These are phyloP conservation scores for Aspergillus sclerotialis DNA, from an alignment of 2,329 filamentous ascomycete genomes.

Conservation along the genomic window DNA sequence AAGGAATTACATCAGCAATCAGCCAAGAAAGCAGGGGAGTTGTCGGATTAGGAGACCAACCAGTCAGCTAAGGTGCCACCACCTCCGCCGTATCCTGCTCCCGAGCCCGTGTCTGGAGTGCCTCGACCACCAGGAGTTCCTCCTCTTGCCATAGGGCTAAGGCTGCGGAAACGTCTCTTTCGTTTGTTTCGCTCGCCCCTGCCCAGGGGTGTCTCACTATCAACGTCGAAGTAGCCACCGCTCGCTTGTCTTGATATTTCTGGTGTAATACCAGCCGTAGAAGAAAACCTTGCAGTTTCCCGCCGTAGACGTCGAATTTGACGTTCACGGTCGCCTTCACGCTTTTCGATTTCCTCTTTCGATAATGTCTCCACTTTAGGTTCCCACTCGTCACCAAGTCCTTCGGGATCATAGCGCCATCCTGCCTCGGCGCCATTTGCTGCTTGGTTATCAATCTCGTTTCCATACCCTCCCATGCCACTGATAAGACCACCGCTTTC, in stretches of 20 bases:
- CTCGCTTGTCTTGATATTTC: slow-evolving; percentile 56
- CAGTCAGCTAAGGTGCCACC: slow-evolving; percentile 60
- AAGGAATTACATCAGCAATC: slow-evolving; percentile 6
- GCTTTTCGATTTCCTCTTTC: slow-evolving; percentile 96
- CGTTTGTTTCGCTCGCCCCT: slow-evolving; percentile 90
- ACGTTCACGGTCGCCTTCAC: slow-evolving; percentile 87
- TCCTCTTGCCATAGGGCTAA: slow-evolving; percentile 69
- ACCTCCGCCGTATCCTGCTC: slow-evolving; percentile 63
- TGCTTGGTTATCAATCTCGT: slow-evolving; percentile 81
- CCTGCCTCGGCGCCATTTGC: slow-evolving; percentile 76
- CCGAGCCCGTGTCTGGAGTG: slow-evolving; percentile 63
- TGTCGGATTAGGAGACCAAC: slow-evolving; percentile 20
- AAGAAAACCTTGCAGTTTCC: slow-evolving; percentile 89
- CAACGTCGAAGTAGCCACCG: slow-evolving; percentile 54
- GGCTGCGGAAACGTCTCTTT: slow-evolving; percentile 82
- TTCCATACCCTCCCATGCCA: slow-evolving; percentile 58
- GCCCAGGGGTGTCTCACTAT: slow-evolving; percentile 73
- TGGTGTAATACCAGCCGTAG: slow-evolving; percentile 71
- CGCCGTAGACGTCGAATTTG: slow-evolving; percentile 79
- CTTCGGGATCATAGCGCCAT: slow-evolving; percentile 92
- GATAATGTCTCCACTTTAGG: slow-evolving; percentile 73
- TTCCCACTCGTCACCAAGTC: slow-evolving; percentile 77
- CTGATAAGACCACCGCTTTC: slow-evolving; percentile 83
- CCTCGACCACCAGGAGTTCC: slow-evolving; percentile 64
- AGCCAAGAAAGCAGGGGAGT: background rate